phyloP scores from a whole-genome alignment of 2,329 filamentous ascomycete species.

The Tolypocladium nubicola region DNA sequence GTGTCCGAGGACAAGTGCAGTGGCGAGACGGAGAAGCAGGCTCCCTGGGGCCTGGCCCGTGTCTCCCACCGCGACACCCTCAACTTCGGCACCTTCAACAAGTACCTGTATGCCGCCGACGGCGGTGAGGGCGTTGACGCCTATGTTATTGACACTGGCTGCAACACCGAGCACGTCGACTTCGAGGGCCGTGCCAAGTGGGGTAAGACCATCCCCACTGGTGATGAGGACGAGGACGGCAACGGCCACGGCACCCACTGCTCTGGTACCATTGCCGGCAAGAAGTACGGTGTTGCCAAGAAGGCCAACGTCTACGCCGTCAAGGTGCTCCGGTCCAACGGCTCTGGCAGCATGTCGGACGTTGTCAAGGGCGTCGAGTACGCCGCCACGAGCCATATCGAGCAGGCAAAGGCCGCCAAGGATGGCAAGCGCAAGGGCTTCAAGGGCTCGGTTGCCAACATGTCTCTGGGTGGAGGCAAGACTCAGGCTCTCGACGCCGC shows the following conservation, averaged over 20 bases:
- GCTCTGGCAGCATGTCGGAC: constrained; percentile 96
- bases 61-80: constrained; percentile 87
- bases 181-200: constrained; percentile 92
- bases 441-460: constrained; percentile 99
- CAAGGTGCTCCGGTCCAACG: constrained; percentile 96
- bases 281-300: constrained; percentile 99
- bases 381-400: constrained; percentile 69
- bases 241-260: constrained; percentile 99
- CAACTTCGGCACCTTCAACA: constrained; percentile 90
- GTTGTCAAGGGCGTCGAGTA: constrained; percentile 98
- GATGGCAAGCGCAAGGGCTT: constrained; percentile 86
- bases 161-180: constrained; percentile 87
- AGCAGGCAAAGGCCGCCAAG: constrained; percentile 71
- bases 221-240: constrained; percentile 82
- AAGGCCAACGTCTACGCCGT: constrained; percentile 95
- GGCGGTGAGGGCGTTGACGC: constrained; percentile 97
- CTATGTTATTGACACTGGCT: constrained; percentile 97
- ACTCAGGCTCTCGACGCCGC: constrained; percentile 82
- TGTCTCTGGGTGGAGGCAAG: constrained; percentile 98
- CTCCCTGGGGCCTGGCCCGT: constrained; percentile 97
- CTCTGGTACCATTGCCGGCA: constrained; percentile 93
- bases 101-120: constrained; percentile 85
- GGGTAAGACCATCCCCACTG: constrained; percentile 89
- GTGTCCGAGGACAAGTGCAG: constrained; percentile 30
- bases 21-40: constrained; percentile 71